These are phyloP conservation scores for Guyanaporus albipodus DNA, from an alignment of 768 basidiomycete species.

Conservation along the genomic window DNA sequence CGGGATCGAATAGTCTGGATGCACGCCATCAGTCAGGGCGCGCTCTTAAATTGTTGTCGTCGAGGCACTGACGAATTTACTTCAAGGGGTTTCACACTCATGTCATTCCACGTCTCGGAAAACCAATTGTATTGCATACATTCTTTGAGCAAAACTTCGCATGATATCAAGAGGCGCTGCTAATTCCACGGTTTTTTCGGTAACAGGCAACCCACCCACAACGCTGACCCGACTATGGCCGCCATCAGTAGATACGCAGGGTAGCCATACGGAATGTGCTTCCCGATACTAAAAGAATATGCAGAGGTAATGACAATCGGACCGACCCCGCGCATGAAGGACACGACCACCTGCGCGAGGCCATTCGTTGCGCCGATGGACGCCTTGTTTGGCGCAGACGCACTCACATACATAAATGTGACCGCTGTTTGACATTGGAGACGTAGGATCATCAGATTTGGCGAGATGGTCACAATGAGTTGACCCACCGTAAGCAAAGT, in stretches of 20 bases:
- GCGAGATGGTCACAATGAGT: not conserved
- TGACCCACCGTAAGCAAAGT: slow-evolving; percentile 52
- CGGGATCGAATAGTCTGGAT: too few relatives aligned
- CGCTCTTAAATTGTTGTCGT: too few relatives aligned
- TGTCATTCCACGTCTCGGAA: too few relatives aligned
- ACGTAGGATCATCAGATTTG: too few relatives aligned
- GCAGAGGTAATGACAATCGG: slow-evolving; percentile 27
- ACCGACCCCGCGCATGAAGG: slow-evolving; percentile 27
- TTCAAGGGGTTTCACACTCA: too few relatives aligned
- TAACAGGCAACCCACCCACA: slow-evolving; percentile 31
- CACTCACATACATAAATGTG: slow-evolving; percentile 65
- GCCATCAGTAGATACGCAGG: slow-evolving; percentile 48
- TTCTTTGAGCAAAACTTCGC: too few relatives aligned
- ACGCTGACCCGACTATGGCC: slow-evolving; percentile 26
- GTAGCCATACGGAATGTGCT: slow-evolving; percentile 47
- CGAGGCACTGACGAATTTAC: too few relatives aligned
- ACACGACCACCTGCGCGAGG: slow-evolving; percentile 32
- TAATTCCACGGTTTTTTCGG: slow-evolving; percentile 28
- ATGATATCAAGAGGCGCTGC: too few relatives aligned
- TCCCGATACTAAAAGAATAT: slow-evolving; percentile 26
- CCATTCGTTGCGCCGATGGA: slow-evolving; percentile 75
- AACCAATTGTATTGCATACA: too few relatives aligned
- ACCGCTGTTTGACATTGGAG: slow-evolving; percentile 50
- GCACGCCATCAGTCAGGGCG: too few relatives aligned
- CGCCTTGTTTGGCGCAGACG: slow-evolving; percentile 59